Percentiles rank a stretch among this genome's conserved stretches.
Conservation (phyloP, 306 rosid genomes). For the Prinsepia uniflora region DNA sequence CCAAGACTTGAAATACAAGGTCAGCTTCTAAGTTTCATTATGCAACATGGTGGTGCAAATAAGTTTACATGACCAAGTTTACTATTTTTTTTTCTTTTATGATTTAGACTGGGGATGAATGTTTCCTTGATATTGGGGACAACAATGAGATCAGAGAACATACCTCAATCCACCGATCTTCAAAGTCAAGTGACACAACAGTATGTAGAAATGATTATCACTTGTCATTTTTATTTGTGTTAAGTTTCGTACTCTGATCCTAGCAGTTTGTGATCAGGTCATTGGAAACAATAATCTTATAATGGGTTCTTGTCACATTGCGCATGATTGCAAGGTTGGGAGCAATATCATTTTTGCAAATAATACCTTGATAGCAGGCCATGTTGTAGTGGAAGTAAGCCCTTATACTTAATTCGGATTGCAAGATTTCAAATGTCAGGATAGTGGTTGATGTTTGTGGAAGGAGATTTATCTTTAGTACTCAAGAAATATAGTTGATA, state of each 20-base stretch:
- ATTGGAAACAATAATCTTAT: conserved; percentile 81
- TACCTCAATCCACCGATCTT: conserved; percentile 84
- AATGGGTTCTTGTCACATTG: conserved; percentile 97
- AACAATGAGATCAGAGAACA: conserved; percentile 79
- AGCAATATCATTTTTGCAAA: conserved; percentile 76
- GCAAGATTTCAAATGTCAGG: conserved; percentile 1
- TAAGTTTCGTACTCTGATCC: conserved; percentile 18
- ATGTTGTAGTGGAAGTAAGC: conserved; percentile 82
- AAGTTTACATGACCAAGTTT: conserved; percentile 16
- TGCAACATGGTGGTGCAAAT: background rate
- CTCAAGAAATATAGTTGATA: background rate
- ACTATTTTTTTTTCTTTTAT: conserved; percentile 18
- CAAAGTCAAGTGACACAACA: conserved; percentile 71
- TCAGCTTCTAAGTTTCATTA: conserved; percentile 22
- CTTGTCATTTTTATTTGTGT: background rate
- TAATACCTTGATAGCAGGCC: conserved; percentile 85
- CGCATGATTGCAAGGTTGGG: conserved; percentile 93
- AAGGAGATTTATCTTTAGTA: background rate
- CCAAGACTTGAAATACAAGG: conserved; percentile 91
- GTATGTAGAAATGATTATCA: conserved; percentile 34
- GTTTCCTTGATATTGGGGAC: conserved; percentile 83
- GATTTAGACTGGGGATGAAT: conserved; percentile 74
- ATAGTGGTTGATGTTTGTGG: background rate
- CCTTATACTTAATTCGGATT: conserved; percentile 5
- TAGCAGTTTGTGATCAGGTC: conserved; percentile 49